These are phyloP conservation scores for Candida corydali DNA, from an alignment of 805 yeast genomes.

Conservation along the genomic window DNA sequence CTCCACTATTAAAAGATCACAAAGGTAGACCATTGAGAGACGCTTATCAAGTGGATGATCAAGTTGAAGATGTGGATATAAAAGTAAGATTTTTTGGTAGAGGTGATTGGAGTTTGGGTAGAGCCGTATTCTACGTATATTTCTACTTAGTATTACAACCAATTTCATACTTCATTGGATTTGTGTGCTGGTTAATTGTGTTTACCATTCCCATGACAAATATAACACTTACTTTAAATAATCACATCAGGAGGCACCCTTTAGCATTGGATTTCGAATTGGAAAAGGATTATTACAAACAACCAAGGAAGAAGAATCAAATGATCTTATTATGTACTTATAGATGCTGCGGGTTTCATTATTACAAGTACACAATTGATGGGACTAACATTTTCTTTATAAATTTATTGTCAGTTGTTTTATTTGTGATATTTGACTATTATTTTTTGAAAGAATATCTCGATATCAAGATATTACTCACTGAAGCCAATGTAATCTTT, in stretches of 20 bases:
- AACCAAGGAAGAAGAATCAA: constrained; percentile 42
- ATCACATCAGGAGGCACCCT: constrained; percentile 87
- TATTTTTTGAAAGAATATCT: constrained; percentile 51
- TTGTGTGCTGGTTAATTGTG: constrained; percentile 74
- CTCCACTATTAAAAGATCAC: constrained; percentile 40
- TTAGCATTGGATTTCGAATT: constrained; percentile 73
- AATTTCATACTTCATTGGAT: constrained; percentile 47
- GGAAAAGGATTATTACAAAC: constrained; percentile 47
- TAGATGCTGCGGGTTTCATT: constrained; percentile 87
- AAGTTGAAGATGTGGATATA: constrained; percentile 25
- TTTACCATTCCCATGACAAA: constrained; percentile 94
- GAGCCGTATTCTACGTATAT: constrained; percentile 68
- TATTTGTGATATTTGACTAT: constrained; percentile 78
- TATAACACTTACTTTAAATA: constrained; percentile 59
- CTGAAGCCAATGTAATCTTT: constrained; percentile 66
- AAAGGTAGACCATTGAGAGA: constrained; percentile 38
- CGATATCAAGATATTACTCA: constrained; percentile 38
- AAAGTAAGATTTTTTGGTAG: constrained; percentile 75
- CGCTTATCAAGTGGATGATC: constrained; percentile 24
- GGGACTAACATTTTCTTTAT: constrained; percentile 93
- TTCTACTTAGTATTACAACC: constrained; percentile 75
- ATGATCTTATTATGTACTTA: constrained; percentile 81
- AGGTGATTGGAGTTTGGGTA: constrained; percentile 85
- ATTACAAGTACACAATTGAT: constrained; percentile 92
- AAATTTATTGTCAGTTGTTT: constrained; percentile 73